Percentiles rank a stretch among this genome's conserved stretches.
phyloP scores from a whole-genome alignment of 2,329 filamentous ascomycete genomes.

The Cordyceps cicadae region DNA sequence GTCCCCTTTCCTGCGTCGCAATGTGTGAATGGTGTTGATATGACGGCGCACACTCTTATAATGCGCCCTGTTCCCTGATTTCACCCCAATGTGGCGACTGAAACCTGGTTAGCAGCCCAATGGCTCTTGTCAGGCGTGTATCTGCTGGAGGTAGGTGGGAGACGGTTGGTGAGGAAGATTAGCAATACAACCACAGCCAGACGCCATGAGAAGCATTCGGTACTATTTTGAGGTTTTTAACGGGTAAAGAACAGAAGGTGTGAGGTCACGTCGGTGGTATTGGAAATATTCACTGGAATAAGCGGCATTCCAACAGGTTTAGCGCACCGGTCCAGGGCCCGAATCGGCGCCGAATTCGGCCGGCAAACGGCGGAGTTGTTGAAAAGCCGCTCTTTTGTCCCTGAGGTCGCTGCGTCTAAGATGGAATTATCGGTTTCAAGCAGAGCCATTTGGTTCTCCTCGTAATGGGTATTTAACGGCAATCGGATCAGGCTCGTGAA shows the following conservation, averaged over 20 bases:
- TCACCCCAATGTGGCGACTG: too few relatives aligned
- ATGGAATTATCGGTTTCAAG: neutral
- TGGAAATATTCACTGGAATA: constrained; percentile 11
- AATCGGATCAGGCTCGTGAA: neutral
- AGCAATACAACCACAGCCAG: neutral
- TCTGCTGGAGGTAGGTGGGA: neutral
- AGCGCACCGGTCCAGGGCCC: neutral
- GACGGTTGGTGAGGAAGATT: too few relatives aligned
- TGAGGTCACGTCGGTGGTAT: neutral
- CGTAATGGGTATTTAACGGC: neutral
- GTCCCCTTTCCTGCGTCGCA: too few relatives aligned
- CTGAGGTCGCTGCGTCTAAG: neutral
- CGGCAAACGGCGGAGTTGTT: neutral
- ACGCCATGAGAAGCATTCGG: neutral
- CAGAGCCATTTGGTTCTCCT: neutral
- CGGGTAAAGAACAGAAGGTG: neutral
- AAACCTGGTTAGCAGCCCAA: too few relatives aligned
- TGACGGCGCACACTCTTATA: too few relatives aligned
- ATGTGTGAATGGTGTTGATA: too few relatives aligned
- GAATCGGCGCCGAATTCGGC: constrained; percentile 20
- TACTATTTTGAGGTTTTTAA: neutral
- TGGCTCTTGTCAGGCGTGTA: too few relatives aligned
- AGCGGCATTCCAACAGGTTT: constrained; percentile 8
- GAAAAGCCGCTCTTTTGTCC: neutral
- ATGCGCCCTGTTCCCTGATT: too few relatives aligned